Evolutionary conservation across 2,329 filamentous ascomycete species (phyloP), one percentile per base, ranked within the genome.

Genomic region (Clathrospora elynae): DNA sequence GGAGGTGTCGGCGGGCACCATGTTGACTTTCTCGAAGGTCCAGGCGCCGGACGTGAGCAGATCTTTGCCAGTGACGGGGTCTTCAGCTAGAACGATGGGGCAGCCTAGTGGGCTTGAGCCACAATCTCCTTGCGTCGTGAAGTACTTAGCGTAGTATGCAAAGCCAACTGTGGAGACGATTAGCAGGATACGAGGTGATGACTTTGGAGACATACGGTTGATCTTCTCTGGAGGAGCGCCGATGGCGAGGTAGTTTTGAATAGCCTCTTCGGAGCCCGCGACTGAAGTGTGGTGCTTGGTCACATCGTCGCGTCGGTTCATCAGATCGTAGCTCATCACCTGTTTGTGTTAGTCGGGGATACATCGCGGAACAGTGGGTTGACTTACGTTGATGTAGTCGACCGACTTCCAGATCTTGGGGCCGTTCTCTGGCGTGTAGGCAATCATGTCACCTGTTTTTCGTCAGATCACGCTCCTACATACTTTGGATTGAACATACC

Each of bases 321-420:
- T 85, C 33, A 89, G 63, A 60, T 89, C 86, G 63, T 88, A 88
- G 1, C 79, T 77, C 85, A 88, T 88, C 51, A 88, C 72, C 62
- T 65, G 14, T 14, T 13, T 18, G 11, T 7, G 23, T 35, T 19
- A 41, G 17, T 32, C 4, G 19, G 14, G 11, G 13, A n/a, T 23
- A 4, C 10, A 19, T n/a, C 14, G 11, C 16, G 10, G 18, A 10
- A 5, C 4, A 19, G 10, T n/a, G 19, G 28, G 28, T 7, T 2
- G n/a, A 51, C 50, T 39, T 45, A 62, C 57, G 55, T 88, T 88
- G 59, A 88, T 74, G 58, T 83, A 85, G 61, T 88, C 83, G 12
- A 87, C 77, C 1, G 75, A 73, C 9, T 71, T 62, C 72, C 79
- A 80, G 53, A 88, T 85, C 42, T 74, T 70, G 1, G 82, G 81